Evolutionary conservation across 2,329 filamentous ascomycete genomes (phyloP), one percentile per base, ranked within the genome.

Genomic region (Orbilia oligospora): DNA sequence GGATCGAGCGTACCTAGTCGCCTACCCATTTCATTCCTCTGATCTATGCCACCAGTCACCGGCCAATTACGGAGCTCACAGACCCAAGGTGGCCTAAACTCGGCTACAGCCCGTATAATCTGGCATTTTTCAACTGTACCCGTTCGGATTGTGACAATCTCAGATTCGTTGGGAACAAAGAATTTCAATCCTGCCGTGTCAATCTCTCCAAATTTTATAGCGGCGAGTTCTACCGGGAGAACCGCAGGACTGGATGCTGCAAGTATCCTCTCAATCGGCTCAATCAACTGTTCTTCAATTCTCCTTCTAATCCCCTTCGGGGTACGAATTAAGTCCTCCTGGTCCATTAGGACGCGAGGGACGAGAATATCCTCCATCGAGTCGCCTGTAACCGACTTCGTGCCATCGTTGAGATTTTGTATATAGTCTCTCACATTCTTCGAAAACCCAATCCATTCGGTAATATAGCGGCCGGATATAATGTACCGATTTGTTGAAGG

Each of bases 391-490:
- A 61, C 56, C 18, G 56, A 61, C 9, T 44, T 61, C 0, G 56
- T 61, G 14, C 56, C 56, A 44, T 61, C 56, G 18, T 61, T 61
- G 3, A 61, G 36, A 12, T 61, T 20, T 5, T 44, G 33, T 24
- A 61, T 61, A 30, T 61, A 61, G 33, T 61, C 56, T 44, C 56
- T 41, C 18, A 61, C 56, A 44, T 61, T 61, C 44, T 41, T 61
- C 56, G 56, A 61, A 18, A 61, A 61, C 36, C 56, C 56, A 8
- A 44, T n/a, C 56, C 56, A 61, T 44, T 44, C 56, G 1, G 36
- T 61, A 12, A 61, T 61, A 20, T 61, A 44, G 20, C 20, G 36
- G 5, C 56, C 36, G 12, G 56, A 44, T 10, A 61, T 4, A n/a
- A 61, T 44, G n/a, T 61, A 61, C 8, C 56, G 56, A 27, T 44